These are phyloP conservation scores for Spizellomyces punctatus DNA, from an alignment of 192 early-diverging fungal genomes.

Conservation along the genomic window DNA sequence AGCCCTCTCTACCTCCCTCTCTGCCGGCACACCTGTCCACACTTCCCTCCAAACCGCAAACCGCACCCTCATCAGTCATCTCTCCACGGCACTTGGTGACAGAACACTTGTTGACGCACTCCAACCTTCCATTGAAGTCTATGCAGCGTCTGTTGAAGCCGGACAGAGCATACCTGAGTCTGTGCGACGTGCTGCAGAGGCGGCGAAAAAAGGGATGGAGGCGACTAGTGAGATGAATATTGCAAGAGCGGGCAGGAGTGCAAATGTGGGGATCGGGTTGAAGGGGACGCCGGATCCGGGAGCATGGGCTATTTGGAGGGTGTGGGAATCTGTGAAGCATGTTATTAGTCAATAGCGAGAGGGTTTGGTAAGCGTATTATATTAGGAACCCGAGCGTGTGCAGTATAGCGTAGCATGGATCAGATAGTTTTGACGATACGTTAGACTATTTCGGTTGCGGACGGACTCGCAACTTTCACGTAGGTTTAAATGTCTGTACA, in stretches of 20 bases:
- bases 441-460: too few relatives aligned
- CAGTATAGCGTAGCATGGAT: too few relatives aligned
- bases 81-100: constrained; percentile 29
- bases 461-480: too few relatives aligned
- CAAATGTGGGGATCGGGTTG: constrained; percentile 26
- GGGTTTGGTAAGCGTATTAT: too few relatives aligned
- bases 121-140: constrained; percentile 16
- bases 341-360: background rate
- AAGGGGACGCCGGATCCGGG: constrained; percentile 41
- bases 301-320: constrained; percentile 31
- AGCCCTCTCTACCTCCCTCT: constrained; percentile 4
- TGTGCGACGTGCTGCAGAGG: constrained; percentile 4
- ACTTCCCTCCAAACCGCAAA: constrained; percentile 21
- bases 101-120: constrained; percentile 41
- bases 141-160: constrained; percentile 2
- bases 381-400: too few relatives aligned
- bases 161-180: background rate
- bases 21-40: background rate
- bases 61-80: background rate
- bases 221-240: constrained; percentile 28
- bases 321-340: constrained; percentile 29
- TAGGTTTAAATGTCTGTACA: too few relatives aligned
- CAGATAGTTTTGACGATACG: too few relatives aligned
- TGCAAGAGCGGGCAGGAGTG: constrained; percentile 28
- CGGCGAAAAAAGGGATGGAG: constrained; percentile 24